Conservation (phyloP, 306 rosid species). For the Sicyos edulis region DNA sequence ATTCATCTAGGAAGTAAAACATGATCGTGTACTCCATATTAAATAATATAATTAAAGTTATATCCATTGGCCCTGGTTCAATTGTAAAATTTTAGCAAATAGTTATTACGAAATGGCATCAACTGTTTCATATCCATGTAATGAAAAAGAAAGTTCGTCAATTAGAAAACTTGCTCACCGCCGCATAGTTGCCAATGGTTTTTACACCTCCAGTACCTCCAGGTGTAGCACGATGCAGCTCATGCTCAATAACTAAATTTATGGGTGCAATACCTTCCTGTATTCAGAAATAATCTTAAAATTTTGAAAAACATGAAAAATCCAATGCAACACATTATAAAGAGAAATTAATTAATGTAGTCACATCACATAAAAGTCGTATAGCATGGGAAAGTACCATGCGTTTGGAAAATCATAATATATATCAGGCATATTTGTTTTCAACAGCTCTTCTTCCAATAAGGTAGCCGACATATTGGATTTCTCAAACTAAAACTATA, state of each 20-base stretch:
- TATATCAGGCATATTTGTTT: not conserved
- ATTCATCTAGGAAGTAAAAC: conserved; percentile 3
- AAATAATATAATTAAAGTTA: not conserved
- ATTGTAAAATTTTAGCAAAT: not conserved
- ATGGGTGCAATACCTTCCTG: conserved; percentile 98
- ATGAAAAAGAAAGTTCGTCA: not conserved
- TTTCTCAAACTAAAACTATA: conserved; percentile 5
- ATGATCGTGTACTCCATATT: not conserved
- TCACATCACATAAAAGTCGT: not conserved
- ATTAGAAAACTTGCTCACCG: conserved; percentile 46
- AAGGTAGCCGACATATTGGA: not conserved
- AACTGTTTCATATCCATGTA: conserved; percentile 1
- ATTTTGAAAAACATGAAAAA: not conserved
- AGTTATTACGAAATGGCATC: not conserved
- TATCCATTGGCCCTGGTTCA: conserved; percentile 1
- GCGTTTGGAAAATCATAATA: not conserved
- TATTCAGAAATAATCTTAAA: conserved; percentile 20
- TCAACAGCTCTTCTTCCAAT: not conserved
- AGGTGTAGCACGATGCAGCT: conserved; percentile 94
- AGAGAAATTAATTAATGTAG: not conserved
- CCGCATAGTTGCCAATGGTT: conserved; percentile 98
- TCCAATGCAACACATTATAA: not conserved
- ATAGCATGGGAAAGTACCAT: not conserved
- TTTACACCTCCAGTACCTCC: conserved; percentile 99
- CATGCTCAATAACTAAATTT: conserved; percentile 73